Evolutionary conservation across 2,329 filamentous ascomycete genomes (phyloP).

Genomic region (Colletotrichum phormii): DNA sequence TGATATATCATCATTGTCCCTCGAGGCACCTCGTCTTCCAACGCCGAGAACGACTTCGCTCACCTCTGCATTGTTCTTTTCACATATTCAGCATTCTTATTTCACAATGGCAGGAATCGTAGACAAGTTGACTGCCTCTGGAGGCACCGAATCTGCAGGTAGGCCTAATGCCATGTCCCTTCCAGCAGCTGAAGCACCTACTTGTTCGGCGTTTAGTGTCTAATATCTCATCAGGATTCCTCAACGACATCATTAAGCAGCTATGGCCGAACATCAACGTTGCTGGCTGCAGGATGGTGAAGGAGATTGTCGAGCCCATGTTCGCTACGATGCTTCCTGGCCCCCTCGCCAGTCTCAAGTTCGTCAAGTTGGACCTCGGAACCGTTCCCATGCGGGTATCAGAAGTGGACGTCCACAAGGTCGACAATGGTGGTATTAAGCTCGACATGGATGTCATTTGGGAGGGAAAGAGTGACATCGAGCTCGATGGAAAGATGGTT

Average conservation of each 20-base stretch:
- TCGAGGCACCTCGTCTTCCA: background rate
- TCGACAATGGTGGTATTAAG: constrained; percentile 56
- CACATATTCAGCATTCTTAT: constrained; percentile 2
- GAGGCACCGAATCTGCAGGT: constrained; percentile 53
- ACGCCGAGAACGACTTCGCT: background rate
- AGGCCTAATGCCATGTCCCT: background rate
- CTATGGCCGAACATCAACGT: constrained; percentile 62
- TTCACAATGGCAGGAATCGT: constrained; percentile 48
- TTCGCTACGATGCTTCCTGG: constrained; percentile 58
- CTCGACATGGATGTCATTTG: constrained; percentile 60
- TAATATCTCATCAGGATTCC: constrained; percentile 48
- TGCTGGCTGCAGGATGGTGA: constrained; percentile 55
- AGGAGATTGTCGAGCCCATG: constrained; percentile 60
- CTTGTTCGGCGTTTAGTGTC: background rate
- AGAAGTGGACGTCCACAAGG: constrained; percentile 58
- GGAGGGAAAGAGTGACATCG: constrained; percentile 59
- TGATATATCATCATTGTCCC: constrained; percentile 3
- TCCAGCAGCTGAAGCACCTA: background rate
- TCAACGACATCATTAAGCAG: constrained; percentile 60
- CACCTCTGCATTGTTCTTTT: background rate
- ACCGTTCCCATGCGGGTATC: constrained; percentile 52
- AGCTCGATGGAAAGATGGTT: constrained; percentile 55
- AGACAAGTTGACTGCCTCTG: constrained; percentile 53
- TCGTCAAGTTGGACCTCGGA: constrained; percentile 59
- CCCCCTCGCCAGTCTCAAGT: constrained; percentile 54